phyloP scores from a whole-genome alignment of 139 green algal species.

The Coelastrella sp. region DNA sequence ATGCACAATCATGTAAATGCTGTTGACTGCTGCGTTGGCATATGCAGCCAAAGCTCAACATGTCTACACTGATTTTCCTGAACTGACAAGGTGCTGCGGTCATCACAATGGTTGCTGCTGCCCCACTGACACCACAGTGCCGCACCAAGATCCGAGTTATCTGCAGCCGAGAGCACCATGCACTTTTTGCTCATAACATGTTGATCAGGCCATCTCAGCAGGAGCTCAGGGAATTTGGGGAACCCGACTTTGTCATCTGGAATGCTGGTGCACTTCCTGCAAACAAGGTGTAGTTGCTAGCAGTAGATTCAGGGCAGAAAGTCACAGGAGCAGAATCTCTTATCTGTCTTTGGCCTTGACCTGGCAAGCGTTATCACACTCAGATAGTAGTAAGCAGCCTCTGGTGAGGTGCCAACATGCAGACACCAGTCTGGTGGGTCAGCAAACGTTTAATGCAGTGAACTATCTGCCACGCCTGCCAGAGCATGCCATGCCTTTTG shows the following conservation, averaged over 20 bases:
- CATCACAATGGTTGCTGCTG: not conserved
- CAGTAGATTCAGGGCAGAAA: not conserved
- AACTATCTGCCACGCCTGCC: no score
- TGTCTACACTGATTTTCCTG: not conserved
- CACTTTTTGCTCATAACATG: slow-evolving; percentile 98
- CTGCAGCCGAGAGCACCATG: slow-evolving; percentile 87
- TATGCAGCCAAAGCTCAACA: not conserved
- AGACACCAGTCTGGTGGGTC: no score
- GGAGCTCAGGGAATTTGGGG: slow-evolving; percentile 86
- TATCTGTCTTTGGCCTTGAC: not conserved
- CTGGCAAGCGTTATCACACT: no score
- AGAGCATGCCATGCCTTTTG: no score
- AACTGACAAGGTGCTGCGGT: not conserved
- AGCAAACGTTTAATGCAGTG: no score
- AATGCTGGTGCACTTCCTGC: slow-evolving; percentile 76
- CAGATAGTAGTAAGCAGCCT: no score
- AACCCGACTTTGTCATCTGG: slow-evolving; percentile 95
- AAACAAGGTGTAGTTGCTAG: not conserved
- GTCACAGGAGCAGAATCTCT: no score
- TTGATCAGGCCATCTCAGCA: slow-evolving; percentile 85
- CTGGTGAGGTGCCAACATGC: no score
- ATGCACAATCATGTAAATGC: no score
- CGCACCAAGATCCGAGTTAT: slow-evolving; percentile 14
- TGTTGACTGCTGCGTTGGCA: not conserved
- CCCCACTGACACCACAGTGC: slow-evolving; percentile 19